Percentiles rank a stretch among this genome's conserved stretches.
phyloP scores from a whole-genome alignment of 1,284 basidiomycete genomes.

The Tranzscheliella williamsii region DNA sequence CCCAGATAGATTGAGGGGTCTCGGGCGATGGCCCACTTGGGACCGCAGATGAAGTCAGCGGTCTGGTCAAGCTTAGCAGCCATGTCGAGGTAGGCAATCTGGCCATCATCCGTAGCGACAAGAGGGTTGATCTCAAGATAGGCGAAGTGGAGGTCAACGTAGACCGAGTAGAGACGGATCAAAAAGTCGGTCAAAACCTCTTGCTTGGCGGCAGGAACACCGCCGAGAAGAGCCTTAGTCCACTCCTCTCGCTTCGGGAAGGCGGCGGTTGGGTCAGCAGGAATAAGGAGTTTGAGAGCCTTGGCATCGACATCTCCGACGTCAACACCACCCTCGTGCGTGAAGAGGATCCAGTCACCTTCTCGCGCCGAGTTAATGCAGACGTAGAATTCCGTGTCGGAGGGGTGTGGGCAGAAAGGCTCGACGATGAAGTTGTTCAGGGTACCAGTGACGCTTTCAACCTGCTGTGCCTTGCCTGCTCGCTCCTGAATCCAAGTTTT shows the following conservation, averaged over 20 bases:
- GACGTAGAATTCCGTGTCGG: conserved; percentile 94
- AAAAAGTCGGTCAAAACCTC: conserved; percentile 72
- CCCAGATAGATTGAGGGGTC: conserved; percentile 73
- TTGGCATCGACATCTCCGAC: conserved; percentile 98
- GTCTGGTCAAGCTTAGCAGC: conserved; percentile 97
- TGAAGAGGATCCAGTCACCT: conserved; percentile 96
- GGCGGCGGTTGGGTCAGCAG: conserved; percentile 77
- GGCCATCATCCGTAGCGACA: conserved; percentile 83
- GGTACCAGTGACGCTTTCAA: conserved; percentile 89
- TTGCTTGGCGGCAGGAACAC: conserved; percentile 50
- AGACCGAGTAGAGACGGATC: conserved; percentile 91
- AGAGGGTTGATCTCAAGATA: conserved; percentile 99
- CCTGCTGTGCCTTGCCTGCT: conserved; percentile 92
- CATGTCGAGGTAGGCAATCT: conserved; percentile 97
- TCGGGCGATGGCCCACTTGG: conserved; percentile 97
- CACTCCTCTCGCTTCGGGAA: conserved; percentile 74
- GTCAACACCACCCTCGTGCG: conserved; percentile 97
- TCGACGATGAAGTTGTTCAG: conserved; percentile 98
- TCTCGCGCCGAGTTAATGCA: conserved; percentile 96
- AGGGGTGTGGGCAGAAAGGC: conserved; percentile 93
- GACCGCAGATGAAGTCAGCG: conserved; percentile 95
- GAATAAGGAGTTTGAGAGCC: conserved; percentile 82
- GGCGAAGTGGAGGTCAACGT: conserved; percentile 81
- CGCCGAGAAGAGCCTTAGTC: conserved; percentile 48
- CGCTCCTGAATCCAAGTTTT: conserved; percentile 78